Base-by-base conservation (phyloP, 2,329 filamentous ascomycete genomes). In the Pestalotiopsis fici region DNA sequence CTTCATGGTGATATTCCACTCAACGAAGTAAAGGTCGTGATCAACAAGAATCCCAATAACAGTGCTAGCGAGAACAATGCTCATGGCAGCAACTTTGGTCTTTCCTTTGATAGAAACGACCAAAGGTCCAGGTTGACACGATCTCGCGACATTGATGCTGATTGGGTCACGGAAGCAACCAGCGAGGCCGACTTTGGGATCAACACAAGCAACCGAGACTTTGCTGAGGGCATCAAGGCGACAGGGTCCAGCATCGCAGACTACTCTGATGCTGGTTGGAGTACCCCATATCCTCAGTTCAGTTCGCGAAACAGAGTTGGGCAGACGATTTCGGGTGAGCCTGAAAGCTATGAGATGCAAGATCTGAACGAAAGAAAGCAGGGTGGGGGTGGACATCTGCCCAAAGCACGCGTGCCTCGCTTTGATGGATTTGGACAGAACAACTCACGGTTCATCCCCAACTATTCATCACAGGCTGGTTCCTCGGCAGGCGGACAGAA, bases 201-300 rank as follows among this genome's bases (percentile, higher is more conserved):
- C 21, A 15, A 37, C 39, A 28, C 55, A 28, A 54, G 61, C 15
- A 47, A 23, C 4, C 21, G 37, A 27, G 35, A 35, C 12, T 50
- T 60, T 47, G 56, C 35, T 37, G 1, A 63, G 1, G 66, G 67
- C 15, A 65, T 74, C 55, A 74, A 77, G 60, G 56, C 47, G 12
- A 72, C 74, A 67, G 82, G 83, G 11, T 83, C 80, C 69, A 86
- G 83, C 66, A 70, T 86, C 25, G 83, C 83, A 2, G 79, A 85
- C 67, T 77, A 81, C 6, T 84, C 83, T 0, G 83, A 85, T 56
- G 70, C 71, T 2, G 43, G 70, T 15, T 68, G 71, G 7, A 31
- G 25, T 7, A 63, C 21, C 6, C 54, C 65, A 13, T 47, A 50
- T 3, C 21, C 62, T 1, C 59, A 56, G 2, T 71, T 71, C 59